Evolutionary conservation across 345 rosid species (phyloP).

Genomic region (Chamaenerion angustifolium): DNA sequence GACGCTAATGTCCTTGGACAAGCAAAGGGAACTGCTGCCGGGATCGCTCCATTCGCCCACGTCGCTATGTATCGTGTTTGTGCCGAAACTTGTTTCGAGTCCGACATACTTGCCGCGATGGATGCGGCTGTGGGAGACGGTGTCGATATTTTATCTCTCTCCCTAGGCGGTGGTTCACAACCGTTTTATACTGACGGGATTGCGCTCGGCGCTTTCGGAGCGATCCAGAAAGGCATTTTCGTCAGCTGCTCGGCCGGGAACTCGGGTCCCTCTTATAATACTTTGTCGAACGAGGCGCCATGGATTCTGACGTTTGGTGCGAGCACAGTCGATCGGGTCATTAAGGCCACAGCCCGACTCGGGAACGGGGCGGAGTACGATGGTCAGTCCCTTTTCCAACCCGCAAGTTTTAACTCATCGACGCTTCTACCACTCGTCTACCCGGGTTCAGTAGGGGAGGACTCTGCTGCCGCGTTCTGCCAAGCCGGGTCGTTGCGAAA

Average conservation of each 20-base stretch:
- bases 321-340: constrained; percentile 6
- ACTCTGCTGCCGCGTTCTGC: background rate
- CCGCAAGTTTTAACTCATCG: background rate
- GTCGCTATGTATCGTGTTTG: constrained; percentile 2
- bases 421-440: constrained; percentile 2
- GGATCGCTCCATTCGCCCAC: constrained; percentile 4
- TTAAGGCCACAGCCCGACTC: constrained; percentile 4
- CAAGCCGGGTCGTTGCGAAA: background rate
- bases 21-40: constrained; percentile 1
- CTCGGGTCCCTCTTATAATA: background rate
- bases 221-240: constrained; percentile 9
- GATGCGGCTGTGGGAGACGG: constrained; percentile 1
- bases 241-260: constrained; percentile 8
- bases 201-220: constrained; percentile 3
- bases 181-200: background rate
- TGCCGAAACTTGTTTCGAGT: background rate
- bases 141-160: constrained; percentile 1
- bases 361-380: constrained; percentile 7
- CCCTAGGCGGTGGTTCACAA: background rate
- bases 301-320: constrained; percentile 14
- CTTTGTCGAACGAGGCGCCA: constrained; percentile 7
- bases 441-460: constrained; percentile 1
- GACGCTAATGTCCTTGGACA: background rate
- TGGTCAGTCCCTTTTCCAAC: constrained; percentile 8
- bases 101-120: constrained; percentile 2